phyloP scores from a whole-genome alignment of 139 green algal genomes.

The Tetratostichococcus sp. region DNA sequence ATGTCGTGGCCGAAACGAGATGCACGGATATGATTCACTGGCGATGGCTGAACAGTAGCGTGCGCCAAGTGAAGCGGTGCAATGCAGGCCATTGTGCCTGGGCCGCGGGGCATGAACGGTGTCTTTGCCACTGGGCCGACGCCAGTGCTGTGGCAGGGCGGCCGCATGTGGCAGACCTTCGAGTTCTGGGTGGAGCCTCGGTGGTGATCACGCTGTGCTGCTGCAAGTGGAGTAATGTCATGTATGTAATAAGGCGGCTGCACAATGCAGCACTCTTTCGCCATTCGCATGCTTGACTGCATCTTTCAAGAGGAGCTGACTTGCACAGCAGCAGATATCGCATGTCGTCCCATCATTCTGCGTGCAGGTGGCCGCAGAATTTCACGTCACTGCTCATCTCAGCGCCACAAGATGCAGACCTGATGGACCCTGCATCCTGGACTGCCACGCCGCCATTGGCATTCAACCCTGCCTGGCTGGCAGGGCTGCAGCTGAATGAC shows the following conservation, averaged over 20 bases:
- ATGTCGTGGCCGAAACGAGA: too few relatives aligned
- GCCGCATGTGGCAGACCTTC: constrained; percentile 11
- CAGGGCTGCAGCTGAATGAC: not conserved
- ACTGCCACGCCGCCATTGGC: not conserved
- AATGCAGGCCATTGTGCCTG: too few relatives aligned
- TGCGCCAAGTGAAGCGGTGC: too few relatives aligned
- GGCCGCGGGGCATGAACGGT: not conserved
- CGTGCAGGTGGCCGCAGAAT: constrained; percentile 5
- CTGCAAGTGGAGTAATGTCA: too few relatives aligned
- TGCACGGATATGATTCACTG: too few relatives aligned
- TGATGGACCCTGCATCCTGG: constrained; percentile 12
- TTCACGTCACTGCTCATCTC: constrained; percentile 10
- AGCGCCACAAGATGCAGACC: not conserved
- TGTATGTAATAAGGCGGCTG: too few relatives aligned
- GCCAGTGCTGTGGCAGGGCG: constrained; percentile 5
- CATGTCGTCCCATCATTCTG: too few relatives aligned
- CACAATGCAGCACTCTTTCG: too few relatives aligned
- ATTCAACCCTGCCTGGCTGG: not conserved
- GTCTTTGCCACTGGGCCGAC: constrained; percentile 13
- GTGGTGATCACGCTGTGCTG: not conserved
- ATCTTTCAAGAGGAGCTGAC: too few relatives aligned
- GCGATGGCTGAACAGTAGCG: too few relatives aligned
- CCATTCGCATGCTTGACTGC: too few relatives aligned
- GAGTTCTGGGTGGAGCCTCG: constrained; percentile 9
- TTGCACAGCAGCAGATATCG: too few relatives aligned